phyloP scores from a whole-genome alignment of 1,284 basidiomycete species.

The Xerocomus nothofagi region DNA sequence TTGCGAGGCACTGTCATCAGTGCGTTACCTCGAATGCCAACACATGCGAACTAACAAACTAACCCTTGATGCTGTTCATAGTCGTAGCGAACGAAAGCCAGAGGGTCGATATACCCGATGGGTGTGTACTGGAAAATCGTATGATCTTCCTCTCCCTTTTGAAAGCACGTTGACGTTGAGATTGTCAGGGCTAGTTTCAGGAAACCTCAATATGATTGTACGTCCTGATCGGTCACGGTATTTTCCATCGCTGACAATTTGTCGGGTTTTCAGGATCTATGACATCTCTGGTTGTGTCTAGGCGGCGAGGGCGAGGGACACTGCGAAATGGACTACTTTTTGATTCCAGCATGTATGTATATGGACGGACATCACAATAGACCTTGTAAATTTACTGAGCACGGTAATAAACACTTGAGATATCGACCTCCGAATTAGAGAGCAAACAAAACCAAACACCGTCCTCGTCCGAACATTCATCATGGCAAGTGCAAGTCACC shows the following conservation, averaged over 20 bases:
- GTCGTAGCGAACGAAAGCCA: conserved; percentile 90
- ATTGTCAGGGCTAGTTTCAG: conserved; percentile 51
- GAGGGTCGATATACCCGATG: conserved; percentile 93
- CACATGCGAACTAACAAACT: not conserved
- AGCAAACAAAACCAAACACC: conserved; percentile 31
- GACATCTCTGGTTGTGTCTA: conserved; percentile 94
- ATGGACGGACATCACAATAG: not conserved
- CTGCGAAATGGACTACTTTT: not conserved
- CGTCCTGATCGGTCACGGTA: conserved; percentile 15
- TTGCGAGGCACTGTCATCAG: conserved; percentile 81
- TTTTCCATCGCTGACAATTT: conserved; percentile 36
- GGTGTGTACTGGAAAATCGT: conserved; percentile 91
- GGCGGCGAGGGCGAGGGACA: conserved; percentile 33
- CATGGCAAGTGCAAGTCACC: conserved; percentile 33
- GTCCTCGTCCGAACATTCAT: conserved; percentile 24
- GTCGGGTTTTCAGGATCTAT: conserved; percentile 96
- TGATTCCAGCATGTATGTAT: not conserved
- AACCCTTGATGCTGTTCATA: not conserved
- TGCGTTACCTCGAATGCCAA: not conserved
- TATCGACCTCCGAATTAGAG: not conserved
- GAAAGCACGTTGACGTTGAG: conserved; percentile 1
- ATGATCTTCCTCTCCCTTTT: conserved; percentile 24
- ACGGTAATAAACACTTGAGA: too few species aligned
- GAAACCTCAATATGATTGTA: conserved; percentile 66
- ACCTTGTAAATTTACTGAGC: not conserved